phyloP scores from a whole-genome alignment of 176 grass and related monocot species.

The Aegilops sharonensis region DNA sequence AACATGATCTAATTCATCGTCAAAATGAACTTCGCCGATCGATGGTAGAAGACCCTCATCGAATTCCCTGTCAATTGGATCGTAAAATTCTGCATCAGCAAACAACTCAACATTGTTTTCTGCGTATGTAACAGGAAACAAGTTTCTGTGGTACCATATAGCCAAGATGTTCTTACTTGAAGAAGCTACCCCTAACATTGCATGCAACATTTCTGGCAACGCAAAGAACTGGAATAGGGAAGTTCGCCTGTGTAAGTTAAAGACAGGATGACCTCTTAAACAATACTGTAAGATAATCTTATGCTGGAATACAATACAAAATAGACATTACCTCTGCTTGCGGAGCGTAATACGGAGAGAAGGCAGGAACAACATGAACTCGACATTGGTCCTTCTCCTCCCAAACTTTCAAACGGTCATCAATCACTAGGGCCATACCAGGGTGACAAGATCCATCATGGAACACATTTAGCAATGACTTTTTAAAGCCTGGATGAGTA shows the following conservation, averaged over 20 bases:
- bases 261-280: slow-evolving; percentile 25
- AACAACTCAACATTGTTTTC: slow-evolving; percentile 12
- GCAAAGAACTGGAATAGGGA: slow-evolving; percentile 59
- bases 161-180: slow-evolving; percentile 60
- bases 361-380: slow-evolving; percentile 81
- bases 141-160: slow-evolving; percentile 20
- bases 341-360: slow-evolving; percentile 76
- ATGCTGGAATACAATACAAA: slow-evolving; percentile 22
- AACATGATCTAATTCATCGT: slow-evolving; percentile 62
- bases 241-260: slow-evolving; percentile 54
- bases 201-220: slow-evolving; percentile 88
- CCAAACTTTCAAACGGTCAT: slow-evolving; percentile 84
- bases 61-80: slow-evolving; percentile 59
- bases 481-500: slow-evolving; percentile 46
- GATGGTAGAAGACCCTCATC: slow-evolving; percentile 65
- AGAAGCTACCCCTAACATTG: slow-evolving; percentile 81
- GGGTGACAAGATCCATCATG: slow-evolving; percentile 71
- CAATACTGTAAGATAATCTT: slow-evolving; percentile 24
- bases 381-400: slow-evolving; percentile 74
- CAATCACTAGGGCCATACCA: slow-evolving; percentile 77
- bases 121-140: slow-evolving; percentile 18
- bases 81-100: not conserved
- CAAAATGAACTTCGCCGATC: slow-evolving; percentile 52
- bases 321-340: slow-evolving; percentile 65
- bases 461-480: slow-evolving; percentile 78